Evolutionary conservation across 208 protist genomes (phyloP), one percentile per base, ranked within the genome.

Genomic region (Leishmania martiniquensis): DNA sequence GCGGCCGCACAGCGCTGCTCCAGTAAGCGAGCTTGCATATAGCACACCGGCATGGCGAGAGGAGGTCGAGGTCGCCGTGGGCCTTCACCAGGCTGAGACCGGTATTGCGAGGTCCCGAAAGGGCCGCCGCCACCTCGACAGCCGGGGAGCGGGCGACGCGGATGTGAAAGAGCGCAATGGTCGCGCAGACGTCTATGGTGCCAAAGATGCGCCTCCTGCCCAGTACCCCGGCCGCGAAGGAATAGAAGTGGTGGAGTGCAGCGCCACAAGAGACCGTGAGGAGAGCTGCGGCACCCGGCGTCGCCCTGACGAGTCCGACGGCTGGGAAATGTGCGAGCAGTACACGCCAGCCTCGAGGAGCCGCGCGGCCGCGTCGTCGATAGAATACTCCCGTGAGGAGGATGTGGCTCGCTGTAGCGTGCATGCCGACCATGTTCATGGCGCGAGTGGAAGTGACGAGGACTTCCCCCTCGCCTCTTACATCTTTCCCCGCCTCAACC

Each of bases 401-500:
- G 9, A 44, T 12, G 9, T 20, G 32, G 4, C 47, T 42, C 17
- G 12, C 32, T 1, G 4, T 57, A 7, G 45, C 47, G 44, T 37
- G 39, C 54, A 45, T 29, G 12, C 44, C 13, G 63, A 17, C 17
- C 72, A 51, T 15, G 32, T 65, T 9, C 25, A 37, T 1, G 55
- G 32, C 63, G 13, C 2, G 0, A 44, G 25, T 13, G 77, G 77
- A 2, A 74, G 67, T 22, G 69, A 66, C 59, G 77, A 79, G 69
- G 77, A 82, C 60, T 80, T 73, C 62, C 67, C 72, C 25, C 73
- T 70, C 17, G 22, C 80, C 5, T 59, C 68, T 1, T 87, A 87
- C 72, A 45, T 86, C 37, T 87, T 86, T 49, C 89, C 89, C 0
- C 89, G 89, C n/a, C 65, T 93, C 15, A 82, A 93, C 57, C 63